Conservation (phyloP, 495 filamentous ascomycete genomes). For the Massariosphaeria phaeospora region DNA sequence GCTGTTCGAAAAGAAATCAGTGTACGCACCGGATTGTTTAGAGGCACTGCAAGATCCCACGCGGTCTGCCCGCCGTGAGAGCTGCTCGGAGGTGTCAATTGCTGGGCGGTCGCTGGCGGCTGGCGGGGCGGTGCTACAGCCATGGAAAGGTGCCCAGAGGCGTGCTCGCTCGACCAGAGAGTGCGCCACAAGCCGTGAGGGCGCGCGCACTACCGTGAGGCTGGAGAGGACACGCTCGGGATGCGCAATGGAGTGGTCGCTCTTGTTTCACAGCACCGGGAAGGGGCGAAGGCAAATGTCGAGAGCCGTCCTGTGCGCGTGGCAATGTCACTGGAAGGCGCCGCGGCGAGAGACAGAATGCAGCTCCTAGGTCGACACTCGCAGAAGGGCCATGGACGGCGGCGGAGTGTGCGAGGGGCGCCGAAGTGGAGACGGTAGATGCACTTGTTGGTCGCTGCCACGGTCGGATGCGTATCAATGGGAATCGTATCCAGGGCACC, state of each 20-base stretch:
- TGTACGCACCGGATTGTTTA: conserved; percentile 37
- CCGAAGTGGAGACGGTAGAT: neutral
- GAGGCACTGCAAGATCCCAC: conserved; percentile 50
- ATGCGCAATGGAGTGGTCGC: neutral
- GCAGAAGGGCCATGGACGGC: conserved; percentile 7
- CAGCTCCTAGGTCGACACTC: neutral
- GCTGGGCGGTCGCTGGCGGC: conserved; percentile 19
- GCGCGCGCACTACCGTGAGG: neutral
- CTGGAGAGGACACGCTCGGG: neutral
- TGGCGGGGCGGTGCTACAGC: conserved; percentile 19
- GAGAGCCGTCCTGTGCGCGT: neutral
- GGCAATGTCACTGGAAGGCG: neutral
- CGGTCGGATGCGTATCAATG: no score
- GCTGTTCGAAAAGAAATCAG: neutral
- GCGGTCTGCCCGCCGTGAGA: conserved; percentile 47
- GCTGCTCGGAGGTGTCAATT: conserved; percentile 49
- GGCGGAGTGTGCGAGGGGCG: neutral
- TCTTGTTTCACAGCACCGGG: conserved; percentile 1
- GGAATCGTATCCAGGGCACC: no score
- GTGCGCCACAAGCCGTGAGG: no score
- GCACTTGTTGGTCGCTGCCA: no score
- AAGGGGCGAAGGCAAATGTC: neutral
- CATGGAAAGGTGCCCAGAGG: neutral
- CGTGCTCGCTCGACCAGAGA: no score
- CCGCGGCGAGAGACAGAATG: neutral